These are phyloP conservation scores for Pleodorina starrii DNA, from an alignment of 139 green algal species.

Conservation along the genomic window DNA sequence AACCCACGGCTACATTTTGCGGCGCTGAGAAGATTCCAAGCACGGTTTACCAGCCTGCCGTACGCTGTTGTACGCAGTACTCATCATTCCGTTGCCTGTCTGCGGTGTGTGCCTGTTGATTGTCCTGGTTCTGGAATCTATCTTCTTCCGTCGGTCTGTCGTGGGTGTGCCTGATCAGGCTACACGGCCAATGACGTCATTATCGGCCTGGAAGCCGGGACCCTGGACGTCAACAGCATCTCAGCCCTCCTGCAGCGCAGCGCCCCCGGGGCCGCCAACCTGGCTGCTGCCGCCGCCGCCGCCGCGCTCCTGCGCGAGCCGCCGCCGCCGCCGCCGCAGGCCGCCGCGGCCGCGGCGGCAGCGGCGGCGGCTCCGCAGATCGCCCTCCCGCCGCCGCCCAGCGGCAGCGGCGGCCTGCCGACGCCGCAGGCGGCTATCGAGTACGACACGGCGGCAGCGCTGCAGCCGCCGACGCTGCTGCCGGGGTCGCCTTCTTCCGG, in stretches of 20 bases:
- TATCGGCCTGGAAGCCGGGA: slow-evolving; percentile 60
- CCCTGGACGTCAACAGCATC: slow-evolving; percentile 49
- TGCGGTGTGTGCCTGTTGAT: too few species aligned
- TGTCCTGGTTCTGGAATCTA: too few species aligned
- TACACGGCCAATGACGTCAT: slow-evolving; percentile 63
- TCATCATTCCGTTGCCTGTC: too few species aligned
- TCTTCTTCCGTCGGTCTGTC: too few species aligned
- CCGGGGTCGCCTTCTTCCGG: background rate
- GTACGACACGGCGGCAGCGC: too few species aligned
- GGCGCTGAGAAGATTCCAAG: too few species aligned
- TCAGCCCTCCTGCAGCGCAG: background rate
- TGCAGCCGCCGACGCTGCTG: background rate
- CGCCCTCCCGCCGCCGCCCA: background rate
- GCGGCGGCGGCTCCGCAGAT: background rate
- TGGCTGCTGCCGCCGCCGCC: background rate
- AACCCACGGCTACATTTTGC: too few species aligned
- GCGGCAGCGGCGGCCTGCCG: background rate
- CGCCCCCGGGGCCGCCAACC: background rate
- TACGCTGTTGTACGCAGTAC: too few species aligned
- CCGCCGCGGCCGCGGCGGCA: background rate
- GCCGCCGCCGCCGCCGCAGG: background rate
- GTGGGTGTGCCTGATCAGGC: slow-evolving; percentile 31
- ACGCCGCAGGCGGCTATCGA: too few species aligned
- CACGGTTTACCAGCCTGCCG: too few species aligned
- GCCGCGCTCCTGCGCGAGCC: background rate